Percentiles rank a stretch among this genome's conserved stretches.
These are phyloP conservation scores for Heterobasidion annosum DNA, from an alignment of 1,284 basidiomycete genomes.

Conservation along the genomic window DNA sequence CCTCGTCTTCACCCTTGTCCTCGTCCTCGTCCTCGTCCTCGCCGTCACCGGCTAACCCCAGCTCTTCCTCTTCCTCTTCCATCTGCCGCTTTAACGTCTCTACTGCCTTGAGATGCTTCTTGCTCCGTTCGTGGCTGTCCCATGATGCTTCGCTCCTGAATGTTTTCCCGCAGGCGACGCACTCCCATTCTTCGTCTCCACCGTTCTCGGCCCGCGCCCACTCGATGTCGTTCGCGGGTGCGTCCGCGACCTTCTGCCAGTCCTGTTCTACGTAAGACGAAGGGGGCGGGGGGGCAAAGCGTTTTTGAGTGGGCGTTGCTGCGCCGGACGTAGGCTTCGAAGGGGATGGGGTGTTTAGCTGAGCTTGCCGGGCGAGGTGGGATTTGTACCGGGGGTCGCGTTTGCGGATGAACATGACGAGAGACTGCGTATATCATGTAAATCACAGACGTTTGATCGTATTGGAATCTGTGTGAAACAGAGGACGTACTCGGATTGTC, in stretches of 20 bases:
- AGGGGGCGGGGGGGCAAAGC: conserved; percentile 14
- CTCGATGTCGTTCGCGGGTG: conserved; percentile 50
- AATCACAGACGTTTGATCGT: background rate
- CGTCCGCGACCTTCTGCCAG: conserved; percentile 62
- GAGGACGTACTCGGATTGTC: conserved; percentile 61
- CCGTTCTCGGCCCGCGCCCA: conserved; percentile 63
- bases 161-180: conserved; percentile 89
- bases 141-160: conserved; percentile 93
- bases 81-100: conserved; percentile 70
- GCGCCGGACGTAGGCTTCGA: conserved; percentile 15
- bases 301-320: conserved; percentile 4
- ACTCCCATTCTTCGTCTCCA: conserved; percentile 83
- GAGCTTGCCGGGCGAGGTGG: conserved; percentile 48
- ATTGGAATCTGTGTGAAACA: background rate
- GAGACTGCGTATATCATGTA: conserved; percentile 37
- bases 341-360: conserved; percentile 20
- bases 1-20: conserved; percentile 12
- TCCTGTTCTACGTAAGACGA: conserved; percentile 63
- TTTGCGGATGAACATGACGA: conserved; percentile 85
- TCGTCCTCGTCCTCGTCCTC: conserved; percentile 12
- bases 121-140: conserved; percentile 94
- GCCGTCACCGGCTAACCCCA: conserved; percentile 23
- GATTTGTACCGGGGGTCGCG: conserved; percentile 89
- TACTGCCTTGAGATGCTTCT: conserved; percentile 89
- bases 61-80: conserved; percentile 64